A percentile compares a stretch with the other conserved stretches of the same genome.
phyloP scores from a whole-genome alignment of 768 basidiomycete genomes.

The Trametes sanguinea region DNA sequence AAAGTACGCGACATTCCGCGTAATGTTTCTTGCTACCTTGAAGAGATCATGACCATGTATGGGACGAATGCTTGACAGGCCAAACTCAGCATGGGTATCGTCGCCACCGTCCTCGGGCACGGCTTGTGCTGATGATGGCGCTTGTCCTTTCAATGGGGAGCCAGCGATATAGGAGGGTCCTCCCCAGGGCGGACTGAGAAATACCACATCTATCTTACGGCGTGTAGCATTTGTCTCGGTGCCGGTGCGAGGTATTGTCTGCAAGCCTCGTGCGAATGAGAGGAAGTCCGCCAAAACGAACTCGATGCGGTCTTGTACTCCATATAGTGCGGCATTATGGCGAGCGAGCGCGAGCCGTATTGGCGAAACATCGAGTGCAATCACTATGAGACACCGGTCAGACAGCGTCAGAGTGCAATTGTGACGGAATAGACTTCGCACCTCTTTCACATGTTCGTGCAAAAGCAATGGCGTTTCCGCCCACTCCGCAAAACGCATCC shows the following conservation, averaged over 20 bases:
- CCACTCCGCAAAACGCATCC: constrained; percentile 97
- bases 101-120: constrained; percentile 5
- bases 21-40: constrained; percentile 65
- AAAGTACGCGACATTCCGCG: constrained; percentile 85
- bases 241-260: constrained; percentile 23
- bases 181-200: constrained; percentile 96
- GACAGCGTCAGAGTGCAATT: neutral
- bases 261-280: constrained; percentile 65
- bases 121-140: neutral
- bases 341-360: constrained; percentile 85
- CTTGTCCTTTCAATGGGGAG: constrained; percentile 21
- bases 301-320: constrained; percentile 93
- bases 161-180: constrained; percentile 71
- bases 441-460: constrained; percentile 94
- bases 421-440: constrained; percentile 39
- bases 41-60: constrained; percentile 86
- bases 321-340: constrained; percentile 93
- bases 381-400: constrained; percentile 55
- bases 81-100: constrained; percentile 50
- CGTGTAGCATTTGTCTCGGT: constrained; percentile 4
- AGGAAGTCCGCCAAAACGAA: constrained; percentile 89
- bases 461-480: constrained; percentile 97
- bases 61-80: constrained; percentile 72
- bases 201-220: constrained; percentile 82
- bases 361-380: constrained; percentile 88